Percentiles rank a stretch among this genome's conserved stretches.
Conservation (phyloP, 108 stramenopile species). For the Cyclotella choctawhatcheeana region DNA sequence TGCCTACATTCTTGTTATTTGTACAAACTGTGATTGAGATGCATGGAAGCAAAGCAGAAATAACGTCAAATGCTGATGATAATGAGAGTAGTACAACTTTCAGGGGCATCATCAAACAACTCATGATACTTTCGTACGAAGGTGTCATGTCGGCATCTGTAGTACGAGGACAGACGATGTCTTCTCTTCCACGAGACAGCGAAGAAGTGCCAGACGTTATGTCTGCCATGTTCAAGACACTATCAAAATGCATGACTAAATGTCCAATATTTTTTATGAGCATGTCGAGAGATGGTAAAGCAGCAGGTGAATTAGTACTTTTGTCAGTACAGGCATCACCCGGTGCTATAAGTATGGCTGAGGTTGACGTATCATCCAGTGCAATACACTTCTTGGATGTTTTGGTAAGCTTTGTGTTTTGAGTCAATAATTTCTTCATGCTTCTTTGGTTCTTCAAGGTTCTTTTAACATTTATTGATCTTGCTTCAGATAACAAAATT, state of each 20-base stretch:
- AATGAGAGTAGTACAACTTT: not conserved
- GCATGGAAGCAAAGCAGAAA: conserved; percentile 18
- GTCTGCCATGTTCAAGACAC: conserved; percentile 35
- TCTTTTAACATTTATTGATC: not conserved
- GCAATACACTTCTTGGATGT: conserved; percentile 23
- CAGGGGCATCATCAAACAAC: conserved; percentile 15
- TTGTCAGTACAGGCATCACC: conserved; percentile 35
- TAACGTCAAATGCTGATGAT: not conserved
- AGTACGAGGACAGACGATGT: not conserved
- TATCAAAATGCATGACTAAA: conserved; percentile 22
- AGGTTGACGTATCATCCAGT: conserved; percentile 18
- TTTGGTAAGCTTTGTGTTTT: conserved; percentile 24
- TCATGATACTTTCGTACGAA: conserved; percentile 33
- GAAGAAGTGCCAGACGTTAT: conserved; percentile 19
- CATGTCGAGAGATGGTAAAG: conserved; percentile 23
- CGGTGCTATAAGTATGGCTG: conserved; percentile 20
- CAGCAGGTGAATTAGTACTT: conserved; percentile 25
- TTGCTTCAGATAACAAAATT: conserved; percentile 17
- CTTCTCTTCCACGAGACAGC: not conserved
- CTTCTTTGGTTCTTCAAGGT: not conserved
- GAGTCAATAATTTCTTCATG: no score
- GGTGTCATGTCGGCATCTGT: conserved; percentile 11
- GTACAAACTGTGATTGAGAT: conserved; percentile 21
- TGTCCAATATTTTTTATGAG: conserved; percentile 27
- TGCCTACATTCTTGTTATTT: conserved; percentile 24